Percentiles rank a stretch among this genome's conserved stretches.
phyloP scores from a whole-genome alignment of 495 filamentous ascomycete species.

The Penicillium lividum region DNA sequence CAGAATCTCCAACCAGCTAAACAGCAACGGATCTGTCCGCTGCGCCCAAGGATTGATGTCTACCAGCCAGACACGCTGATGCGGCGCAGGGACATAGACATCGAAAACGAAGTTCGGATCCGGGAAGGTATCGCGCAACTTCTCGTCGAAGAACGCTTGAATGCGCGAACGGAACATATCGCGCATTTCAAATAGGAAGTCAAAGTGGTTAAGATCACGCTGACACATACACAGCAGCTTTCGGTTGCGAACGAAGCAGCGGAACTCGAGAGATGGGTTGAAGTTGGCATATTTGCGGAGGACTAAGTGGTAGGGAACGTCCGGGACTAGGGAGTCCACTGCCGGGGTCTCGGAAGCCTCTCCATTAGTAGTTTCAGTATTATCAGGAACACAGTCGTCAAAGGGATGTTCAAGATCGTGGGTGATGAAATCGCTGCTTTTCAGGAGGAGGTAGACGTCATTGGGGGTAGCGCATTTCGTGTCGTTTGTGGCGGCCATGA shows the following conservation, averaged over 20 bases:
- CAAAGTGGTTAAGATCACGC: conserved; percentile 86
- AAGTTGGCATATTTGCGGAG: conserved; percentile 84
- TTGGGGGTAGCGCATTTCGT: conserved; percentile 84
- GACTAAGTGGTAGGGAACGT: conserved; percentile 67
- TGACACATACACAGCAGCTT: conserved; percentile 82
- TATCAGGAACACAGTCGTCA: conserved; percentile 65
- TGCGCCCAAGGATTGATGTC: conserved; percentile 97
- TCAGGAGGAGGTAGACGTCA: conserved; percentile 91
- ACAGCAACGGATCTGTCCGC: conserved; percentile 84
- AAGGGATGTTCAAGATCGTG: conserved; percentile 95
- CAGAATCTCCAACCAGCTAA: conserved; percentile 87
- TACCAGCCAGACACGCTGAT: conserved; percentile 77
- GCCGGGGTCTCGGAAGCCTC: neutral
- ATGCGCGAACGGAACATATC: conserved; percentile 61
- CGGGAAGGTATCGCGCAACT: conserved; percentile 73
- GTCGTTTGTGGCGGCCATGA: conserved; percentile 87
- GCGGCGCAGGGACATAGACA: conserved; percentile 79
- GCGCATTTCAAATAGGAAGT: conserved; percentile 71
- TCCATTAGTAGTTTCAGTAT: conserved; percentile 12
- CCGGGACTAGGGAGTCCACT: conserved; percentile 19
- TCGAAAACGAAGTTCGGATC: conserved; percentile 88
- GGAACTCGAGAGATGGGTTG: conserved; percentile 89
- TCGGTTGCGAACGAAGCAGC: conserved; percentile 84
- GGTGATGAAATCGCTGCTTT: conserved; percentile 88
- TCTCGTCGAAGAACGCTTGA: conserved; percentile 70